Evolutionary conservation across 768 basidiomycete genomes (phyloP).

Genomic region (Lactarius trivialis): DNA sequence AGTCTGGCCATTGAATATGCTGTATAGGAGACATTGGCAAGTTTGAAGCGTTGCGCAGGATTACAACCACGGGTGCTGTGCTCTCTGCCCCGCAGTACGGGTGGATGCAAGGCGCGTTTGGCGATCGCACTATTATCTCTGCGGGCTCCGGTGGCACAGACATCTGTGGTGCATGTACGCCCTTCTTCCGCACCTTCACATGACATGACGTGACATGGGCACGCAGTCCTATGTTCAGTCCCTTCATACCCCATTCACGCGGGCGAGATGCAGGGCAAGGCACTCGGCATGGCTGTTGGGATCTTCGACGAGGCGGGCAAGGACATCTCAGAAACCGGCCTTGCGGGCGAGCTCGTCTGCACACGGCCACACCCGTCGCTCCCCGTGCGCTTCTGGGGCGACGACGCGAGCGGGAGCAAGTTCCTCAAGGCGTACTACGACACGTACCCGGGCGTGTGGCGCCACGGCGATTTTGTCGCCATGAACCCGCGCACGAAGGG

Average conservation of each 20-base stretch:
- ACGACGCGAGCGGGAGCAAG: constrained; percentile 45
- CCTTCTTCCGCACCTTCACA: too few species aligned
- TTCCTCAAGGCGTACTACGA: constrained; percentile 59
- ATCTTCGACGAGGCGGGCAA: constrained; percentile 50
- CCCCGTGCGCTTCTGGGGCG: constrained; percentile 64
- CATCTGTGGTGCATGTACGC: constrained; percentile 52
- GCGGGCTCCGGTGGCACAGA: constrained; percentile 72
- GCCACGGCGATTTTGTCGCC: constrained; percentile 64
- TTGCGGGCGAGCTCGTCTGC: constrained; percentile 60
- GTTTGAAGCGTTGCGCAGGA: constrained; percentile 49
- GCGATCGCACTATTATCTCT: constrained; percentile 40
- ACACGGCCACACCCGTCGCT: constrained; percentile 66
- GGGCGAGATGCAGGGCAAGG: constrained; percentile 60
- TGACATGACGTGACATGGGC: neutral
- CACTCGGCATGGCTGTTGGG: constrained; percentile 61
- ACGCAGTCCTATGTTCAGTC: constrained; percentile 47
- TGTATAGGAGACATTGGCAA: constrained; percentile 43
- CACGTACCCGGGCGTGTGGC: constrained; percentile 60
- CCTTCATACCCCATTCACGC: constrained; percentile 49
- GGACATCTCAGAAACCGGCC: constrained; percentile 40
- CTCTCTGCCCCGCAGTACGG: constrained; percentile 60
- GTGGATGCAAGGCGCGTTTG: constrained; percentile 59
- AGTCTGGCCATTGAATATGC: neutral
- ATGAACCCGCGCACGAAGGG: constrained; percentile 48
- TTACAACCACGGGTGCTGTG: constrained; percentile 56